Conservation (phyloP, 2,329 filamentous ascomycete genomes). For the Colletotrichum ledebouriae region DNA sequence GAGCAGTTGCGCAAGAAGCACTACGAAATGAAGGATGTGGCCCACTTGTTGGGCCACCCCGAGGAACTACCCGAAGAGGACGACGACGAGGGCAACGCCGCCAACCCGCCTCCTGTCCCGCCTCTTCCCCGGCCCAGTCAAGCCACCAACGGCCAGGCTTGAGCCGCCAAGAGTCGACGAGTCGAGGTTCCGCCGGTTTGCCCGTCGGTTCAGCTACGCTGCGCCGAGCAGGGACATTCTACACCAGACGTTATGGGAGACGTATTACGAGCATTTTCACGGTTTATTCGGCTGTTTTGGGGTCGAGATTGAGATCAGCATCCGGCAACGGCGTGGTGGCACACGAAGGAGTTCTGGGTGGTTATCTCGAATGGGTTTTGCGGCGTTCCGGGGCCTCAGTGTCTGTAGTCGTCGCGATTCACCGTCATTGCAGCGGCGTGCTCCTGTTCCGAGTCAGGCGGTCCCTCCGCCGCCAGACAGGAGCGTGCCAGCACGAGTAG, state of each 20-base stretch:
- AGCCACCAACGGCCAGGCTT: slow-evolving; percentile 41
- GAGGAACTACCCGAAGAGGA: slow-evolving; percentile 75
- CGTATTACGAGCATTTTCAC: slow-evolving; percentile 37
- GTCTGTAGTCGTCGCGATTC: slow-evolving; percentile 31
- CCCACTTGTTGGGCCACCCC: slow-evolving; percentile 84
- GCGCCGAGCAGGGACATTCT: slow-evolving; percentile 13
- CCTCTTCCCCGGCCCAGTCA: slow-evolving; percentile 52
- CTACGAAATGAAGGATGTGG: slow-evolving; percentile 98
- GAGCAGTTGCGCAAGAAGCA: slow-evolving; percentile 94
- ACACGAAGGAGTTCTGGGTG: slow-evolving; percentile 42
- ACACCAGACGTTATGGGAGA: slow-evolving; percentile 22
- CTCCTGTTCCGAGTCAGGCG: background rate
- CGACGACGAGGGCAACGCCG: slow-evolving; percentile 59
- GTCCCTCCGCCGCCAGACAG: slow-evolving; percentile 1
- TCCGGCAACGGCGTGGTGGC: slow-evolving; percentile 42
- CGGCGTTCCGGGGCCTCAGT: slow-evolving; percentile 41
- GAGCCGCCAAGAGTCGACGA: slow-evolving; percentile 6
- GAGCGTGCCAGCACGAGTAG: slow-evolving; percentile 37
- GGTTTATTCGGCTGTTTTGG: slow-evolving; percentile 34
- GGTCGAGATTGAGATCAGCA: slow-evolving; percentile 41
- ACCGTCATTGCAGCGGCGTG: slow-evolving; percentile 31
- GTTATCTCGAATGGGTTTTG: slow-evolving; percentile 41
- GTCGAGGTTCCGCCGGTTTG: background rate
- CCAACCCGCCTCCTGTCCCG: slow-evolving; percentile 57
- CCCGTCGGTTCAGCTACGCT: background rate